Percentiles rank a stretch among this genome's conserved stretches.
phyloP scores from a whole-genome alignment of 306 rosid species.

The Prunus campanulata region DNA sequence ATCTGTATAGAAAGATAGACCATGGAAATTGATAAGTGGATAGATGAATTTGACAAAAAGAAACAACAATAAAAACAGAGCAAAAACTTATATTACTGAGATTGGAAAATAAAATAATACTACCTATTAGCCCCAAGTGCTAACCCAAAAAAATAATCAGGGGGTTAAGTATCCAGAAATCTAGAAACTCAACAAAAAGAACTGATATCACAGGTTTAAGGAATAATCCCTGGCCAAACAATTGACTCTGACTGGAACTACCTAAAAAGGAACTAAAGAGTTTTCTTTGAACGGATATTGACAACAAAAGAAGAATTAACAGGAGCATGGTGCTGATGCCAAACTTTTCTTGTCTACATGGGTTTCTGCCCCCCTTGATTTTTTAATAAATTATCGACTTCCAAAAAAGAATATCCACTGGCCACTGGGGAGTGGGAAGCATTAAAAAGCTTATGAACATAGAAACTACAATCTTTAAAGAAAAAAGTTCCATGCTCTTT shows the following conservation, averaged over 20 bases:
- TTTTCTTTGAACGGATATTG: background rate
- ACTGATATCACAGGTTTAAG: background rate
- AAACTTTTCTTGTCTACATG: background rate
- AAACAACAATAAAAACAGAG: background rate
- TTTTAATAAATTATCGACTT: no score
- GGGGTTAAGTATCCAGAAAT: background rate
- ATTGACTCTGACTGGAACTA: background rate
- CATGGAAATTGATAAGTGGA: conserved; percentile 21
- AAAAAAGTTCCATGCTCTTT: no score
- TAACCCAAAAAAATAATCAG: background rate
- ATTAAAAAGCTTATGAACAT: no score
- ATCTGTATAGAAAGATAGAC: conserved; percentile 57
- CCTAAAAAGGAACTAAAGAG: background rate
- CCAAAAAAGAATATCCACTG: no score
- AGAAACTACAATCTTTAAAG: no score
- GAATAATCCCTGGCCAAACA: background rate
- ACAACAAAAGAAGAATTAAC: background rate
- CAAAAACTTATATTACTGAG: background rate
- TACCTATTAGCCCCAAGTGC: background rate
- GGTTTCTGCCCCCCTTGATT: background rate
- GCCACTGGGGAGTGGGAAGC: no score
- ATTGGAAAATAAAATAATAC: background rate
- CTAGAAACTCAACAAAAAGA: background rate
- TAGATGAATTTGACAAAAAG: background rate
- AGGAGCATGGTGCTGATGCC: background rate